Evolutionary conservation across 495 filamentous ascomycete species (phyloP).

Genomic region (Massariosphaeria phaeospora): DNA sequence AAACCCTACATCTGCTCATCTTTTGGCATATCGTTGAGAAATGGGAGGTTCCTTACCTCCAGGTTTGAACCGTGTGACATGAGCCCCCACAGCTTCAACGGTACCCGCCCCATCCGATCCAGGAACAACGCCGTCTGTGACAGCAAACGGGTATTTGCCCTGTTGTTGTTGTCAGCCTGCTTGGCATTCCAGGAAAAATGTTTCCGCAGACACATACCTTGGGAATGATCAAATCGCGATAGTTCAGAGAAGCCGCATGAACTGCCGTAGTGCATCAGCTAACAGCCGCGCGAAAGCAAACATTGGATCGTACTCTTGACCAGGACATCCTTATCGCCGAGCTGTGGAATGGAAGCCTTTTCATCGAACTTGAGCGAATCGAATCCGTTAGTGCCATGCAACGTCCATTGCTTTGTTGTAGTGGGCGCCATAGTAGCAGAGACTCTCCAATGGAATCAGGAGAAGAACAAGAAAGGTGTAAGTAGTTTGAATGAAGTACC

Average conservation of each 20-base stretch:
- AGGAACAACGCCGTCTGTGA: constrained; percentile 56
- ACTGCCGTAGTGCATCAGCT: constrained; percentile 40
- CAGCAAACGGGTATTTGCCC: constrained; percentile 65
- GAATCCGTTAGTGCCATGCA: constrained; percentile 54
- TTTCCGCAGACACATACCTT: constrained; percentile 47
- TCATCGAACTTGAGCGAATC: constrained; percentile 56
- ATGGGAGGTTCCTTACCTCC: constrained; percentile 39
- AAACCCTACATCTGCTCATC: no score
- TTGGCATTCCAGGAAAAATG: no score
- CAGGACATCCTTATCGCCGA: constrained; percentile 68
- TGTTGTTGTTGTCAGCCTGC: no score
- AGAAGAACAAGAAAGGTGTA: no score
- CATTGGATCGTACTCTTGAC: constrained; percentile 48
- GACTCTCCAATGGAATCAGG: no score
- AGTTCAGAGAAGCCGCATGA: constrained; percentile 73
- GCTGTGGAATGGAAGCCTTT: constrained; percentile 52
- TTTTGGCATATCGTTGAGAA: no score
- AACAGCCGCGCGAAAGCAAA: not conserved
- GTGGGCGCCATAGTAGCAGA: constrained; percentile 45
- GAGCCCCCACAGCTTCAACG: constrained; percentile 61
- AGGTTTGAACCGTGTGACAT: constrained; percentile 61
- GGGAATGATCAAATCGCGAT: constrained; percentile 74
- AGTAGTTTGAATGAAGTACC: no score
- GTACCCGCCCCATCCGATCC: constrained; percentile 75
- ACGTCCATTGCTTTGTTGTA: constrained; percentile 62